Percentiles rank a stretch among this genome's conserved stretches.
Conservation (phyloP, 805 yeast species). For the Starmerella potacharoeniae region DNA sequence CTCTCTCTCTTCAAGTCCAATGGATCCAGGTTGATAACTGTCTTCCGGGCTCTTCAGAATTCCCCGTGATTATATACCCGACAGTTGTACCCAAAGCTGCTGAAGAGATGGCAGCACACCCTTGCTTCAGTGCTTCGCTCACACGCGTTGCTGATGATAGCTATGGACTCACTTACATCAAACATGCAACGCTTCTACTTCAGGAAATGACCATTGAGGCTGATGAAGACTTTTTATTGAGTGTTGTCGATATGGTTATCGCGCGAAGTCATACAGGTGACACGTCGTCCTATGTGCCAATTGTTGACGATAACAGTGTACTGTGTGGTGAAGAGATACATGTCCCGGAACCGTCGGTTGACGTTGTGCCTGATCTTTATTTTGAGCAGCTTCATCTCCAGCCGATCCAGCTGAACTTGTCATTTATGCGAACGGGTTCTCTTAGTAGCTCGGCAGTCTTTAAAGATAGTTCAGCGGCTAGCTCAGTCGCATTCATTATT, state of each 20-base stretch:
- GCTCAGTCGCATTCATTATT: constrained; percentile 40
- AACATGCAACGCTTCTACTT: constrained; percentile 76
- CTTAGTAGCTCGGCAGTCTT: constrained; percentile 53
- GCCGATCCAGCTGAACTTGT: constrained; percentile 77
- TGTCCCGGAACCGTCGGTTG: constrained; percentile 54
- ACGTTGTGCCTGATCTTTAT: constrained; percentile 47
- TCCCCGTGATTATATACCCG: constrained; percentile 82
- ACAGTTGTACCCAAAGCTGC: constrained; percentile 76
- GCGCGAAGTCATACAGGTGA: constrained; percentile 5
- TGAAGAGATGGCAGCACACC: constrained; percentile 76
- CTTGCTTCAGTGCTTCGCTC: constrained; percentile 76
- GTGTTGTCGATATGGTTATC: constrained; percentile 62
- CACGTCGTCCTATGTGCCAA: constrained; percentile 1
- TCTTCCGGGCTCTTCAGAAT: constrained; percentile 64
- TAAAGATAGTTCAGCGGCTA: constrained; percentile 23
- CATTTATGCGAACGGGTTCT: constrained; percentile 65
- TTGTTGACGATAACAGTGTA: constrained; percentile 30
- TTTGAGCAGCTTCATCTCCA: constrained; percentile 89
- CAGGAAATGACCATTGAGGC: constrained; percentile 89
- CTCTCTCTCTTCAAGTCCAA: constrained; percentile 65
- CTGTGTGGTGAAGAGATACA: constrained; percentile 43
- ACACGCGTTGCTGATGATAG: constrained; percentile 77
- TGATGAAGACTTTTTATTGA: constrained; percentile 85
- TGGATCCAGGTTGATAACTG: constrained; percentile 96
- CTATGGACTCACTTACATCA: constrained; percentile 82